Evolutionary conservation across 768 basidiomycete genomes (phyloP), one percentile per base, ranked within the genome.

Genomic region (Termitomyces heimii): DNA sequence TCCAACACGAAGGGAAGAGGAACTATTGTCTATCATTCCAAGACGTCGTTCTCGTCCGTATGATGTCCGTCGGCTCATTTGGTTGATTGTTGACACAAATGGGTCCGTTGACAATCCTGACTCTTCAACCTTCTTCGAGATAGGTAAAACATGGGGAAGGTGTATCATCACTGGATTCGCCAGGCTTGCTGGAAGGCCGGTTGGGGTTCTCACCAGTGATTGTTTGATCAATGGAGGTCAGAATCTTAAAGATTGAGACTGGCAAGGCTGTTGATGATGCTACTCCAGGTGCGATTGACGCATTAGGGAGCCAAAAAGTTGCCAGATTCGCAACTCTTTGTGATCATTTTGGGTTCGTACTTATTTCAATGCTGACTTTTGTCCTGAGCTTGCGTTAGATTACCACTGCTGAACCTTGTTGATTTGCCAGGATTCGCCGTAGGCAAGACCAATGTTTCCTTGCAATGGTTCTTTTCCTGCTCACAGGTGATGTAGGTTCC

Each of bases 371-470:
- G 24, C 5, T 28, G n/a, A 14, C 4, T 1, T 14, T 20, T 45
- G 20, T 20, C 14, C 42, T 42, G 24, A 55, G n/a, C 48, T 28
- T 48, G 13, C 51, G 35, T 10, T 14, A 75, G 72, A 2, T 60
- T 76, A 28, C 75, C 73, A 1, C 65, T 76, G 12, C 54, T 76
- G 20, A 76, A 76, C 59, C 67, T 76, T 2, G 75, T 76, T 22
- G 75, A 76, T 50, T 68, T 74, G 49, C 75, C 75, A 13, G 75
- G 74, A 7, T 75, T 76, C 47, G 73, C 73, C 7, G 67, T 76
- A 26, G 74, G 73, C 71, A 48, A 40, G 60, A 57, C 40, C 28
- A 42, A 8, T 8, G 5, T 22, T 22, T 28, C 31, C 42, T 44
- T 40, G 14, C 10, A 8, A 22, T 43, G 12, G 4, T 13, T 24